phyloP scores from a whole-genome alignment of 768 basidiomycete species.

The Chalciporus piperatus region DNA sequence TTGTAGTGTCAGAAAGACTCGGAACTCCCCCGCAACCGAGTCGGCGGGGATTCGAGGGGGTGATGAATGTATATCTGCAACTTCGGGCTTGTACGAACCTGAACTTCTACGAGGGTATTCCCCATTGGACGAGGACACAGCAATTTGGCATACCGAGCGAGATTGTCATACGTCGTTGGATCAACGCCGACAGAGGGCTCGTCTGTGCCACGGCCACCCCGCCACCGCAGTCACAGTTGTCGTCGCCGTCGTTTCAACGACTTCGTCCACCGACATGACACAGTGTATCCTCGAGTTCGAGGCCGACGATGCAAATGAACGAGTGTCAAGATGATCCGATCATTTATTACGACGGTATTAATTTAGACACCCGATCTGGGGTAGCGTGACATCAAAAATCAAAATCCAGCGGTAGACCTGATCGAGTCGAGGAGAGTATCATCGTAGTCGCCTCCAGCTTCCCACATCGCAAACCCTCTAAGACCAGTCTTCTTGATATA shows the following conservation, averaged over 20 bases:
- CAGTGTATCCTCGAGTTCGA: background rate
- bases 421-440: constrained; percentile 62
- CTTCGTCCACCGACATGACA: background rate
- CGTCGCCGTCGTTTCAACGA: background rate
- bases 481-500: constrained; percentile 53
- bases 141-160: constrained; percentile 42
- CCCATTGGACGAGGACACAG: constrained; percentile 50
- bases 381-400: background rate
- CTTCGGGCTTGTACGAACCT: constrained; percentile 30
- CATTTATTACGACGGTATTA: background rate
- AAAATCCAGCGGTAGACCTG: constrained; percentile 5
- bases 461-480: constrained; percentile 68
- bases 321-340: background rate
- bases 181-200: constrained; percentile 32
- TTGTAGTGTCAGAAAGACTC: constrained; percentile 1
- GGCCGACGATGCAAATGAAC: background rate
- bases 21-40: too few species aligned
- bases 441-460: constrained; percentile 60
- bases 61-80: background rate
- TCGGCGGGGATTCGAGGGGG: background rate
- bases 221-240: background rate
- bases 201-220: constrained; percentile 13
- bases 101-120: constrained; percentile 38
- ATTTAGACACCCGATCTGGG: background rate
- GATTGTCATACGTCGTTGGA: constrained; percentile 37